phyloP scores from a whole-genome alignment of 2,329 filamentous ascomycete species.

The Fusarium buharicum region DNA sequence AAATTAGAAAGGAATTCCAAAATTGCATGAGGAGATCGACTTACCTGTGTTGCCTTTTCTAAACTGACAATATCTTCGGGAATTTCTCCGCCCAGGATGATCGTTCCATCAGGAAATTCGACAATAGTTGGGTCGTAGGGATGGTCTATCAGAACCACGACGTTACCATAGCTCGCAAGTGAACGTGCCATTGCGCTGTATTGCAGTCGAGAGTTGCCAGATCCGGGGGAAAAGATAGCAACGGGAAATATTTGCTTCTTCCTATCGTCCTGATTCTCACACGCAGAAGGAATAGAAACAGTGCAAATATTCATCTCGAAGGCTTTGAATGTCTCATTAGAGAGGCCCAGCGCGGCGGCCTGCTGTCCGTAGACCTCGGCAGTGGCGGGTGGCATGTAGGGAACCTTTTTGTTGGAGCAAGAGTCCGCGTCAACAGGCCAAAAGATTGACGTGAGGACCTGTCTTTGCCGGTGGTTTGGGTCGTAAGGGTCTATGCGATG shows the following conservation, averaged over 20 bases:
- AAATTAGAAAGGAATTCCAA: neutral
- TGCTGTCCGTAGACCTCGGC: conserved; percentile 46
- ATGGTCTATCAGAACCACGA: conserved; percentile 61
- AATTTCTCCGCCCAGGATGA: conserved; percentile 32
- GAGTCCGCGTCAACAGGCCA: conserved; percentile 44
- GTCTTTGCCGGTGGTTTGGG: conserved; percentile 37
- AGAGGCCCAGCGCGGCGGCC: conserved; percentile 44
- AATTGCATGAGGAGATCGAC: rapidly evolving
- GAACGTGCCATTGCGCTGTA: conserved; percentile 57
- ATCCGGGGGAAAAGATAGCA: conserved; percentile 57
- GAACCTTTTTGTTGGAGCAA: conserved; percentile 32
- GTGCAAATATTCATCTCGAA: conserved; percentile 46
- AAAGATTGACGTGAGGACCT: conserved; percentile 48
- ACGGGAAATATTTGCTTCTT: conserved; percentile 44
- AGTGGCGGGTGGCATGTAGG: conserved; percentile 51
- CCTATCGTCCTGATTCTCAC: neutral
- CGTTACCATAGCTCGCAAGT: conserved; percentile 58
- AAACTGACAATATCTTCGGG: conserved; percentile 17
- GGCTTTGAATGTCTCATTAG: conserved; percentile 46
- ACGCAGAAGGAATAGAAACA: conserved; percentile 22
- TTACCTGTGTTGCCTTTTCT: conserved; percentile 36
- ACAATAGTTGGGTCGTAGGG: conserved; percentile 58
- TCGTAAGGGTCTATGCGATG: conserved; percentile 49
- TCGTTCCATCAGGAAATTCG: conserved; percentile 57
- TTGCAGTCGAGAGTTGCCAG: conserved; percentile 55